Percentiles rank a stretch among this genome's conserved stretches.
Evolutionary conservation across 2,329 filamentous ascomycete species (phyloP).

Genomic region (Fusarium sp.): DNA sequence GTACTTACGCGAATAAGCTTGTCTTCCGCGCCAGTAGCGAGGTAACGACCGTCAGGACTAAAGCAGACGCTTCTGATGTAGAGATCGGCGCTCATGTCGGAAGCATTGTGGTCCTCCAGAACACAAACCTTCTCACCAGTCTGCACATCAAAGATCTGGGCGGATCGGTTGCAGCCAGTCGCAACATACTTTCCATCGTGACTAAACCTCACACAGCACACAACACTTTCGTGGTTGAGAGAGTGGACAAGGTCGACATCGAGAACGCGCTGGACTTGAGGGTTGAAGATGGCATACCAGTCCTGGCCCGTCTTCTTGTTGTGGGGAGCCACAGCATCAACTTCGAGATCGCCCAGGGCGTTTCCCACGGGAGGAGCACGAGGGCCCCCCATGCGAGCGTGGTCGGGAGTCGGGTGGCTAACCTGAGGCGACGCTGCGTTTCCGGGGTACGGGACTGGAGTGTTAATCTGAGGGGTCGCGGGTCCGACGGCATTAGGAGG

Average conservation of each 20-base stretch:
- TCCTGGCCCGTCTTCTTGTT: conserved; percentile 89
- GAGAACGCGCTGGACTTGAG: conserved; percentile 82
- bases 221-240: conserved; percentile 90
- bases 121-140: conserved; percentile 88
- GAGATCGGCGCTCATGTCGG: conserved; percentile 84
- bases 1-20: conserved; percentile 87
- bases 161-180: conserved; percentile 96
- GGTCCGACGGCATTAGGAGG: conserved; percentile 70
- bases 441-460: conserved; percentile 84
- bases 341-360: conserved; percentile 83
- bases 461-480: conserved; percentile 91
- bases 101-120: conserved; percentile 83
- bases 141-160: conserved; percentile 96
- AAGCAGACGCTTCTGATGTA: conserved; percentile 99
- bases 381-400: conserved; percentile 61
- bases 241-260: conserved; percentile 96
- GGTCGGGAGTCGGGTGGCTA: conserved; percentile 81
- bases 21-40: conserved; percentile 96
- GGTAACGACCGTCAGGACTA: conserved; percentile 91
- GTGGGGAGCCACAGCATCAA: conserved; percentile 81
- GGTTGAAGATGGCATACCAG: conserved; percentile 98
- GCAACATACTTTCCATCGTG: conserved; percentile 94
- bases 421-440: conserved; percentile 85
- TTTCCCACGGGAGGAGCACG: conserved; percentile 62
- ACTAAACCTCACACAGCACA: conserved; percentile 98